phyloP scores from a whole-genome alignment of 805 yeast genomes.

The Sugiyamaella qingdaonensis region DNA sequence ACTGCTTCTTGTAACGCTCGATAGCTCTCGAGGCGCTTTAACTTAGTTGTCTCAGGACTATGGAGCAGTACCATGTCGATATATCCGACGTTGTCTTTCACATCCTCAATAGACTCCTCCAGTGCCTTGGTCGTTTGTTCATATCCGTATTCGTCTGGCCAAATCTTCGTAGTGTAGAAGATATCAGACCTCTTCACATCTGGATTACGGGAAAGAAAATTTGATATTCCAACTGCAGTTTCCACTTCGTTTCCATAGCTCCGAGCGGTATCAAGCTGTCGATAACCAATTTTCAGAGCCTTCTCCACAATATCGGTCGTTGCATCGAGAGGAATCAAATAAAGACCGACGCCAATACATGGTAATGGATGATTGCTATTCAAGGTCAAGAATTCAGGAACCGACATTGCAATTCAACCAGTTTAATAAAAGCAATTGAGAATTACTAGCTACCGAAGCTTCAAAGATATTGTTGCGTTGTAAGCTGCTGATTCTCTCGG shows the following conservation, averaged over 20 bases:
- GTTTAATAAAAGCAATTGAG: too few species aligned
- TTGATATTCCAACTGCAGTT: slow-evolving; percentile 54
- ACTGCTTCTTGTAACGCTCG: slow-evolving; percentile 52
- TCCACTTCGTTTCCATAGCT: slow-evolving; percentile 59
- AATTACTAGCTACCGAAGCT: too few species aligned
- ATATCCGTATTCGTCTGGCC: slow-evolving; percentile 60
- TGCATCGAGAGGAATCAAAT: slow-evolving; percentile 47
- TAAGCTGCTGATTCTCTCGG: too few species aligned
- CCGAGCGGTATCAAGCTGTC: slow-evolving; percentile 71
- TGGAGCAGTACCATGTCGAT: slow-evolving; percentile 69
- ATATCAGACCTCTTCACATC: slow-evolving; percentile 49
- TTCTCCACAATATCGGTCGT: slow-evolving; percentile 44
- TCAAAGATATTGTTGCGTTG: too few species aligned
- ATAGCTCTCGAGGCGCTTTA: slow-evolving; percentile 46
- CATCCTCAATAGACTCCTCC: slow-evolving; percentile 48
- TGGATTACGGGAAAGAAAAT: slow-evolving; percentile 50
- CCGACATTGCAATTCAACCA: too few species aligned
- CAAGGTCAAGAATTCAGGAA: too few species aligned
- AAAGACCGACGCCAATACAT: slow-evolving; percentile 36
- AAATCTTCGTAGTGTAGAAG: slow-evolving; percentile 61
- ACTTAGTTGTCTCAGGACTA: slow-evolving; percentile 37
- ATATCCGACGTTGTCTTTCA: slow-evolving; percentile 46
- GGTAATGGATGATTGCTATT: slow-evolving; percentile 9
- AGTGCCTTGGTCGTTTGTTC: slow-evolving; percentile 42
- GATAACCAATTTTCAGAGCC: slow-evolving; percentile 62